These are phyloP conservation scores for Penicillium capsulatum DNA, from an alignment of 2,329 filamentous ascomycete species.

Conservation along the genomic window DNA sequence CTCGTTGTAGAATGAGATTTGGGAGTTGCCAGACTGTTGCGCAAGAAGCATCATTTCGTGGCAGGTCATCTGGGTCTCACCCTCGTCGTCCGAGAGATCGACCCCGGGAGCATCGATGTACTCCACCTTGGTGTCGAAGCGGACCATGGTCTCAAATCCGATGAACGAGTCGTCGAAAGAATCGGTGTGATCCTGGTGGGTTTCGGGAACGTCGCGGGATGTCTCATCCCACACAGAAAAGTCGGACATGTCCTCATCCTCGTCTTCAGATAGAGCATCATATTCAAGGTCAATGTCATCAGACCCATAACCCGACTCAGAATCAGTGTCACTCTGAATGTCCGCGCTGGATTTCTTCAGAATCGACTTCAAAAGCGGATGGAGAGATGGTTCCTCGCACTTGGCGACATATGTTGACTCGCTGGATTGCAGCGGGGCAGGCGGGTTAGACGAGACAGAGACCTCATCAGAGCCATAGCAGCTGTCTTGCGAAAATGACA, in stretches of 20 bases:
- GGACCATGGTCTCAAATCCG: conserved; percentile 34
- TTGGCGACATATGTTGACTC: conserved; percentile 20
- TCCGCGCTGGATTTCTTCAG: conserved; percentile 31
- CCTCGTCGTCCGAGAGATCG: conserved; percentile 24
- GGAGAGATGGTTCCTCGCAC: conserved; percentile 19
- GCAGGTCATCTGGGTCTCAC: conserved; percentile 33
- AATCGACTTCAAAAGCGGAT: conserved; percentile 31
- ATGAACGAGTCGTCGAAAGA: conserved; percentile 38
- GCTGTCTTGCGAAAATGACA: conserved; percentile 38
- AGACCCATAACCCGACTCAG: conserved; percentile 39
- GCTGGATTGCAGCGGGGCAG: conserved; percentile 22
- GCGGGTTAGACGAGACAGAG: conserved; percentile 31
- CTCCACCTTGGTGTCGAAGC: conserved; percentile 32
- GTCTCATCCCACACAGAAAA: conserved; percentile 31
- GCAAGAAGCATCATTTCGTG: conserved; percentile 41
- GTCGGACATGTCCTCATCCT: conserved; percentile 30
- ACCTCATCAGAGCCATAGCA: conserved; percentile 39
- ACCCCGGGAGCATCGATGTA: conserved; percentile 33
- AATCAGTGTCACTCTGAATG: conserved; percentile 26
- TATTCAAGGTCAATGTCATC: conserved; percentile 32
- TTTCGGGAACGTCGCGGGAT: conserved; percentile 26
- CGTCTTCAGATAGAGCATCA: conserved; percentile 25
- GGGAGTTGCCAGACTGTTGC: conserved; percentile 22
- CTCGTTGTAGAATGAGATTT: conserved; percentile 18
- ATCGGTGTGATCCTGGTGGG: conserved; percentile 29